A percentile compares a stretch with the other conserved stretches of the same genome.
These are phyloP conservation scores for apple (Malus domestica) DNA, from an alignment of 306 rosid genomes.

Conservation along the genomic window DNA sequence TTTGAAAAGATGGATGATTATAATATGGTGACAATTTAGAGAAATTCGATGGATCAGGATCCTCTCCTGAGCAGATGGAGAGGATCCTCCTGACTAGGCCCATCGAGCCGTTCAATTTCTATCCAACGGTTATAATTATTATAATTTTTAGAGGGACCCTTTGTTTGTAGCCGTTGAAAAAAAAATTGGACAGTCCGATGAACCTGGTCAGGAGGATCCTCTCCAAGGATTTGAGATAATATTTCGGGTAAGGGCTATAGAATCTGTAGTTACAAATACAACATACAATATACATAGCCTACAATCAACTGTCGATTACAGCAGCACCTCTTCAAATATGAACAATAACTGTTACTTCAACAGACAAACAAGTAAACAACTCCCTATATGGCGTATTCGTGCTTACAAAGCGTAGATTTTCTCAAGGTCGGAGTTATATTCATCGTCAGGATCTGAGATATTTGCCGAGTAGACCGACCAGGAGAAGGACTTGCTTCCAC, in stretches of 20 bases:
- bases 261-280: background rate
- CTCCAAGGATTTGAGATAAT: background rate
- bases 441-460: conserved; percentile 71
- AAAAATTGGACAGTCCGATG: no score
- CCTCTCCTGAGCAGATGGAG: no score
- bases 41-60: no score
- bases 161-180: no score
- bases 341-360: background rate
- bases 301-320: background rate
- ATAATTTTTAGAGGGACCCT: no score
- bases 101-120: no score
- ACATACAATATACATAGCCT: background rate
- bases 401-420: conserved; percentile 68
- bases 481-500: conserved; percentile 86
- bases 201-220: no score
- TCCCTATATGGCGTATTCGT: background rate
- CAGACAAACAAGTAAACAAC: background rate
- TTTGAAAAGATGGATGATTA: no score
- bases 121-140: no score
- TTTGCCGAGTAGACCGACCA: conserved; percentile 79
- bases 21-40: no score
- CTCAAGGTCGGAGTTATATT: conserved; percentile 73
- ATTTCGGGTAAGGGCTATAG: background rate
- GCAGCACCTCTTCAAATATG: background rate
- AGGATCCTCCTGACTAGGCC: no score